Conservation (phyloP, 441 rosid genomes). For the Omphalea diandra region DNA sequence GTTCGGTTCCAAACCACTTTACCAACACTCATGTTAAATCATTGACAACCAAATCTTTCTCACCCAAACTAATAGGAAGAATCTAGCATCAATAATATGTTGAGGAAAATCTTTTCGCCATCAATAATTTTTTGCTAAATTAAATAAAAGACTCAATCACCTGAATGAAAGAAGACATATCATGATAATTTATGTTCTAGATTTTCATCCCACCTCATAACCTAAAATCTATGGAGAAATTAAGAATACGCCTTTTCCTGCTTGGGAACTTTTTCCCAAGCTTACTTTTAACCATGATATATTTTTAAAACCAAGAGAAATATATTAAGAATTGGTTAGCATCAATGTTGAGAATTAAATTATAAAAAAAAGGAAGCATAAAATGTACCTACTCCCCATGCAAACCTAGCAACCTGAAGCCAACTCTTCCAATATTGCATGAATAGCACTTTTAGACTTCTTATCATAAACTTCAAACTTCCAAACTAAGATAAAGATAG, state of each 20-base stretch:
- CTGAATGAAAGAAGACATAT: not conserved
- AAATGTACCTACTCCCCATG: not conserved
- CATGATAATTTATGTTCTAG: not conserved
- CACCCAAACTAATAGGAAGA: not conserved
- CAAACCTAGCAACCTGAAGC: not conserved
- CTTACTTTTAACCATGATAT: too few relatives aligned
- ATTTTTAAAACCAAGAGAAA: too few relatives aligned
- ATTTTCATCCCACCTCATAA: not conserved
- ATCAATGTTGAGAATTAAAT: too few relatives aligned
- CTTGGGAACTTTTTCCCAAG: too few relatives aligned
- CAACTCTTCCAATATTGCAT: not conserved
- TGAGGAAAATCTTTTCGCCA: not conserved
- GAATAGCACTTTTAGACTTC: not conserved
- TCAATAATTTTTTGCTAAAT: not conserved
- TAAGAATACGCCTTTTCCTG: too few relatives aligned
- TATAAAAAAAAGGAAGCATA: not conserved
- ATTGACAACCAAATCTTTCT: too few relatives aligned
- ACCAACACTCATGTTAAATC: too few relatives aligned
- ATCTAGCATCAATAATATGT: not conserved
- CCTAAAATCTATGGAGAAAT: too few relatives aligned
- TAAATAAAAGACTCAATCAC: not conserved
- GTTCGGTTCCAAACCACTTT: too few relatives aligned
- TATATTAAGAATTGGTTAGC: too few relatives aligned
- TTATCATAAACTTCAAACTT: not conserved
- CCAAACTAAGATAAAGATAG: not conserved